phyloP scores from a whole-genome alignment of 2,329 filamentous ascomycete genomes.

The Lasiodiplodia sp. region DNA sequence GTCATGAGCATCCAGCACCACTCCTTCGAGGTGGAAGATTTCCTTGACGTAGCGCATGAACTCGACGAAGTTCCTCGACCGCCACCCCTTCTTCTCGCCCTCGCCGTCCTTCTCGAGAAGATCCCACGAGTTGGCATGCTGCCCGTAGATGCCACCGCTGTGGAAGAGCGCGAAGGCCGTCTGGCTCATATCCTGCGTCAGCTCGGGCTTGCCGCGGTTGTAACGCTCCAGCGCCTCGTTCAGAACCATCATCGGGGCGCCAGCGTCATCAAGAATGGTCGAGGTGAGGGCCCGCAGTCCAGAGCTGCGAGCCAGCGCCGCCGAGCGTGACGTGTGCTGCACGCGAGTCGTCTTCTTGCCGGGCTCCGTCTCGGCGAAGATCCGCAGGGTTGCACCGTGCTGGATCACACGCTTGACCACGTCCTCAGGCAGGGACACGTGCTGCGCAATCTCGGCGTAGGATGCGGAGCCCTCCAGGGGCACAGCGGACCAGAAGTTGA shows the following conservation, averaged over 20 bases:
- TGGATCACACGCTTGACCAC: too few species aligned
- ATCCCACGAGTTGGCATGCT: conserved; percentile 39
- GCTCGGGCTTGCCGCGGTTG: conserved; percentile 25
- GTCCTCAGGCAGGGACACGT: too few species aligned
- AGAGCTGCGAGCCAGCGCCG: conserved; percentile 37
- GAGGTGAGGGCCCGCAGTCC: conserved; percentile 40
- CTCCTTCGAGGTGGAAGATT: too few species aligned
- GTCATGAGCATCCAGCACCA: background rate
- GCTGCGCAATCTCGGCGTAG: too few species aligned
- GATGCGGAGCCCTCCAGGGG: too few species aligned
- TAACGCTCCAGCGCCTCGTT: conserved; percentile 39
- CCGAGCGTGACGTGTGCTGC: conserved; percentile 41
- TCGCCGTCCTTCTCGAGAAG: conserved; percentile 44
- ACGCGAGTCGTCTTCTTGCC: conserved; percentile 31
- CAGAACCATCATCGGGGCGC: conserved; percentile 39
- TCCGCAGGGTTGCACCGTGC: conserved; percentile 30
- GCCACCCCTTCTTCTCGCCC: conserved; percentile 40
- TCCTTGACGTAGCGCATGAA: too few species aligned
- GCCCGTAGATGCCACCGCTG: conserved; percentile 36
- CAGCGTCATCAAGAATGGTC: conserved; percentile 38
- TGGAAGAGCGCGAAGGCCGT: conserved; percentile 42
- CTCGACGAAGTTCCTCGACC: too few species aligned
- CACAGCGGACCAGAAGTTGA: too few species aligned
- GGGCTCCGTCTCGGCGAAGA: conserved; percentile 42
- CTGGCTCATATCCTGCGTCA: conserved; percentile 38